A percentile compares a stretch with the other conserved stretches of the same genome.
Evolutionary conservation across 192 early-diverging fungal species (phyloP).

Genomic region (Jimgerdemannia flammicorona): DNA sequence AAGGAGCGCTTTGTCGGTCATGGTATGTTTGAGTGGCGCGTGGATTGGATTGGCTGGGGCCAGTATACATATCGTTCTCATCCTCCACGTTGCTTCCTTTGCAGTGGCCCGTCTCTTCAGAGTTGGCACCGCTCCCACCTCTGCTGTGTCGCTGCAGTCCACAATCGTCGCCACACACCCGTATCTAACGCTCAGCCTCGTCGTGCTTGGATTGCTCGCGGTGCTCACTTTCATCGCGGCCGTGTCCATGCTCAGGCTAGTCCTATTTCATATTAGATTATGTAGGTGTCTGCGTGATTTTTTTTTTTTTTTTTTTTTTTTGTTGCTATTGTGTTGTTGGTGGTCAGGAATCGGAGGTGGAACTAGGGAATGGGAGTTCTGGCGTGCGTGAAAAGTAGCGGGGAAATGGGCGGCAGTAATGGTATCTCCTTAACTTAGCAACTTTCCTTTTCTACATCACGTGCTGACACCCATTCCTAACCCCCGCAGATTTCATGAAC

Average conservation of each 20-base stretch:
- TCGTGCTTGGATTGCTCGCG: neutral
- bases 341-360: too few species aligned
- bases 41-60: too few species aligned
- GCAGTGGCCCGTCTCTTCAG: neutral
- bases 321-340: too few species aligned
- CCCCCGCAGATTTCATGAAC: slow-evolving; percentile 11
- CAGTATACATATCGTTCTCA: neutral
- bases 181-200: neutral
- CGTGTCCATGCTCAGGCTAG: slow-evolving; percentile 9
- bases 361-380: too few species aligned
- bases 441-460: too few species aligned
- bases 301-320: too few species aligned
- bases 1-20: neutral
- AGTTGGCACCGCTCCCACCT: neutral
- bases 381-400: too few species aligned
- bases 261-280: slow-evolving; percentile 20
- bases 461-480: too few species aligned
- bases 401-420: too few species aligned
- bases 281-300: neutral
- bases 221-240: slow-evolving; percentile 8
- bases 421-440: too few species aligned
- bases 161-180: neutral
- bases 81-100: neutral
- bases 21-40: neutral
- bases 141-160: neutral